phyloP scores from a whole-genome alignment of 2,329 filamentous ascomycete species.

The Fusarium sacchari region DNA sequence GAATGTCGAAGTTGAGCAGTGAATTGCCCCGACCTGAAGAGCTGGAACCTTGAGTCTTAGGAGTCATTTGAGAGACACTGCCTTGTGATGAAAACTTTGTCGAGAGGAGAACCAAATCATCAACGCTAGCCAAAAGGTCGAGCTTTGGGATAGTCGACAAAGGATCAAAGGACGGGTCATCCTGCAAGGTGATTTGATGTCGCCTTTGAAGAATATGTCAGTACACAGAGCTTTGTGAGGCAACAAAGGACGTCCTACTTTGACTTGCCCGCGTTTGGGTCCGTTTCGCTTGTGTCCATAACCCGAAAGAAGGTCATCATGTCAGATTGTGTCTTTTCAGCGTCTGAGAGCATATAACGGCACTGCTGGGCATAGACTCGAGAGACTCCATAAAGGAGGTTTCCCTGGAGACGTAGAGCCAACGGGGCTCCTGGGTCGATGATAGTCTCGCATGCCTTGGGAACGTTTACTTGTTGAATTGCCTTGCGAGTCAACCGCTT shows the following conservation, averaged over 20 bases:
- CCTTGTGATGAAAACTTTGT: conserved; percentile 52
- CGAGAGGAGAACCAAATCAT: conserved; percentile 46
- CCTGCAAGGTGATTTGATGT: conserved; percentile 78
- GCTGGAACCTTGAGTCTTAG: conserved; percentile 47
- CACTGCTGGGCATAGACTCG: conserved; percentile 90
- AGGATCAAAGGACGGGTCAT: conserved; percentile 80
- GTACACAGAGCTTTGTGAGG: conserved; percentile 38
- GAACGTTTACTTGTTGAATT: conserved; percentile 87
- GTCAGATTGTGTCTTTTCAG: conserved; percentile 76
- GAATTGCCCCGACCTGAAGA: conserved; percentile 45
- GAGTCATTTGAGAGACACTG: conserved; percentile 58
- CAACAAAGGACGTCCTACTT: conserved; percentile 63
- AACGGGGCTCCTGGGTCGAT: conserved; percentile 83
- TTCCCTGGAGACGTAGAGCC: conserved; percentile 89
- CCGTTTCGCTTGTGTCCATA: conserved; percentile 66
- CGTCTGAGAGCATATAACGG: conserved; percentile 83
- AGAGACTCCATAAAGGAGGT: conserved; percentile 85
- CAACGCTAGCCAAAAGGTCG: conserved; percentile 50
- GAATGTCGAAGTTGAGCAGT: conserved; percentile 46
- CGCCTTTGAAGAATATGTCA: conserved; percentile 60
- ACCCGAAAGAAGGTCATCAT: conserved; percentile 75
- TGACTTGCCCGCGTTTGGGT: conserved; percentile 75
- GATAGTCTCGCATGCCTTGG: conserved; percentile 89
- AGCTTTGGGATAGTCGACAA: conserved; percentile 46
- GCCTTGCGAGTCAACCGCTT: conserved; percentile 84